These are phyloP conservation scores for Chlorella ohadii DNA, from an alignment of 139 green algal species.

Conservation along the genomic window DNA sequence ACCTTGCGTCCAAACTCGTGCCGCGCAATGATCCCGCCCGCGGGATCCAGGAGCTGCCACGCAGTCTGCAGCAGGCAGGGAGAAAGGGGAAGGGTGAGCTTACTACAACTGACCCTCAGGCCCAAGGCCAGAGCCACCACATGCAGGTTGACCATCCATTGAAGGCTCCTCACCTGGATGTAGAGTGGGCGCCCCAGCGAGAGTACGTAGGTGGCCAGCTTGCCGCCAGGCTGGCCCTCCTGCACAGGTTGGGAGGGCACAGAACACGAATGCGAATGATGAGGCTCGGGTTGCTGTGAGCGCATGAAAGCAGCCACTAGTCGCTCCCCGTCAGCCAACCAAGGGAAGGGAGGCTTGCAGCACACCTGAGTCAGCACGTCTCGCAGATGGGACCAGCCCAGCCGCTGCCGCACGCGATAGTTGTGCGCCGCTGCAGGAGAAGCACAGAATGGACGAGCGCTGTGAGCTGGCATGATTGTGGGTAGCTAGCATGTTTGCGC, in stretches of 20 bases:
- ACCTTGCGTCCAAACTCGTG: constrained; percentile 9
- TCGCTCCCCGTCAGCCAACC: background rate
- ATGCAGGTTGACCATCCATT: no score
- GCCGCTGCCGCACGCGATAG: constrained; percentile 29
- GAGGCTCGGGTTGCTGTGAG: background rate
- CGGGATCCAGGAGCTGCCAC: constrained; percentile 17
- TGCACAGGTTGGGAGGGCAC: background rate
- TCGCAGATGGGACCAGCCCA: constrained; percentile 27
- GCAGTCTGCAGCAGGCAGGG: background rate
- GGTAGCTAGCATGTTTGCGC: no score
- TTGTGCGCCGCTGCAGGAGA: background rate
- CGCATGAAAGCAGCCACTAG: background rate
- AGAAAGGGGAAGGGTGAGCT: background rate
- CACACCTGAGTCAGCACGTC: constrained; percentile 2
- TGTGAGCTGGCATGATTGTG: no score
- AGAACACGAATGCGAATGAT: no score
- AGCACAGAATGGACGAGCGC: no score
- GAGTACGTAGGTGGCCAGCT: constrained; percentile 11
- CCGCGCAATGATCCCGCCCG: background rate
- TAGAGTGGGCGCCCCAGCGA: constrained; percentile 10
- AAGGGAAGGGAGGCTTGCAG: no score
- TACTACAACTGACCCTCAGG: no score
- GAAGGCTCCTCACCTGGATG: constrained; percentile 30
- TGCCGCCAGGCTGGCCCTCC: background rate
- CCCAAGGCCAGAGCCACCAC: no score